A percentile compares a stretch with the other conserved stretches of the same genome.
Conservation (phyloP, 768 basidiomycete genomes). For the Russula sp. region DNA sequence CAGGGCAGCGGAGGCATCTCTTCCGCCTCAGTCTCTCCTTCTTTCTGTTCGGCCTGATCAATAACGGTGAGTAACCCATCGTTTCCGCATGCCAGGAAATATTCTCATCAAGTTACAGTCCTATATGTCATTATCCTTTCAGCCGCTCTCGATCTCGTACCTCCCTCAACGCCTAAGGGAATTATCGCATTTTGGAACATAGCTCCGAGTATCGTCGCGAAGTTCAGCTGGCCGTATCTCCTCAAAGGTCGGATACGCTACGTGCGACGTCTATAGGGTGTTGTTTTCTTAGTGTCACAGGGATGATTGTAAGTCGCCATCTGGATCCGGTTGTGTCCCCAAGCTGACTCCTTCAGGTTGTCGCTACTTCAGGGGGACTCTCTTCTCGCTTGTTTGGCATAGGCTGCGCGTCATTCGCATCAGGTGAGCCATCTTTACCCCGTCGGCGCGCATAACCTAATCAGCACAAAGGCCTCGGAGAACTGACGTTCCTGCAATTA, state of each 20-base stretch:
- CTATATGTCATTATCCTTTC: conserved; percentile 96
- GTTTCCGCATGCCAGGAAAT: background rate
- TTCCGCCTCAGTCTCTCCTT: conserved; percentile 58
- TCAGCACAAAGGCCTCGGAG: conserved; percentile 68
- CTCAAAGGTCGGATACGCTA: conserved; percentile 86
- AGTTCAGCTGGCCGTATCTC: conserved; percentile 90
- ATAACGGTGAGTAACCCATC: conserved; percentile 60
- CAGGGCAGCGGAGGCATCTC: conserved; percentile 31
- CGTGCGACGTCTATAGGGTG: conserved; percentile 71
- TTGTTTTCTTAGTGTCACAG: conserved; percentile 66
- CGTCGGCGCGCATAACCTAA: conserved; percentile 14
- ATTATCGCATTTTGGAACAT: conserved; percentile 96
- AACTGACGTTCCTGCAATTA: conserved; percentile 92
- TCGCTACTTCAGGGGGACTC: conserved; percentile 26
- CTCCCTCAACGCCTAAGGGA: conserved; percentile 88
- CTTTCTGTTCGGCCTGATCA: conserved; percentile 89
- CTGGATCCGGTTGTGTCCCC: too few relatives aligned
- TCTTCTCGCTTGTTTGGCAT: conserved; percentile 28
- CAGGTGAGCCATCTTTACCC: conserved; percentile 10
- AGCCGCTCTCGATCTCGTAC: conserved; percentile 91
- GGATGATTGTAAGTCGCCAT: conserved; percentile 73
- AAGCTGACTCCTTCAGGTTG: conserved; percentile 21
- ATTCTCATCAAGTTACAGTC: conserved; percentile 45
- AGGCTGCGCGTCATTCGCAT: conserved; percentile 23
- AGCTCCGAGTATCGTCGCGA: conserved; percentile 79